A percentile compares a stretch with the other conserved stretches of the same genome.
These are phyloP conservation scores for Rubia tinctorum DNA, from an alignment of 305 asterid species.

Conservation along the genomic window DNA sequence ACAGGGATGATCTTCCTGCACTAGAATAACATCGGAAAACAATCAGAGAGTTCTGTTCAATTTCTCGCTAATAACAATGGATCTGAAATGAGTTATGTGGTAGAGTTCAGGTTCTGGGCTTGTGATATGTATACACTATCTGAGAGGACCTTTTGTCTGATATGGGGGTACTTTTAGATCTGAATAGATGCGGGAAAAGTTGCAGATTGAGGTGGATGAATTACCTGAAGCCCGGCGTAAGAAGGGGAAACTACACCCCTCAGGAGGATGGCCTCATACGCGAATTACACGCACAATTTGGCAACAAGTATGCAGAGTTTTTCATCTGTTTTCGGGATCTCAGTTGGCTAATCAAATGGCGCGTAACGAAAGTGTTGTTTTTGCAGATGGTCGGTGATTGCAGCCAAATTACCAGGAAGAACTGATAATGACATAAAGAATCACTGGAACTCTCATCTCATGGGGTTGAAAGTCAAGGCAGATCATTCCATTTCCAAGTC, in stretches of 20 bases:
- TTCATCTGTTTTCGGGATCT: background rate
- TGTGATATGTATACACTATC: background rate
- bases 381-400: background rate
- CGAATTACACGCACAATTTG: background rate
- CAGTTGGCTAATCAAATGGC: background rate
- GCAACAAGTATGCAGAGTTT: background rate
- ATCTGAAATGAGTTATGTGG: background rate
- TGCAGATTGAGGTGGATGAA: background rate
- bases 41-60: background rate
- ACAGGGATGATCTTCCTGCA: background rate
- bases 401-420: background rate
- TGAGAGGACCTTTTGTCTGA: background rate
- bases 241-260: background rate
- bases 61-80: background rate
- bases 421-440: slow-evolving; percentile 1
- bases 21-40: background rate
- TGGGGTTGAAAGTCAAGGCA: background rate
- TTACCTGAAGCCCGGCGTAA: background rate
- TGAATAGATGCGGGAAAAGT: background rate
- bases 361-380: background rate
- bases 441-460: background rate
- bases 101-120: background rate
- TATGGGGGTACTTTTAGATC: background rate
- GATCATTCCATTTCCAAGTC: background rate
- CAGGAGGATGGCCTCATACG: background rate